Evolutionary conservation across 2,329 filamentous ascomycete genomes (phyloP).

Genomic region (Paecilomyces dactylethromorphus): DNA sequence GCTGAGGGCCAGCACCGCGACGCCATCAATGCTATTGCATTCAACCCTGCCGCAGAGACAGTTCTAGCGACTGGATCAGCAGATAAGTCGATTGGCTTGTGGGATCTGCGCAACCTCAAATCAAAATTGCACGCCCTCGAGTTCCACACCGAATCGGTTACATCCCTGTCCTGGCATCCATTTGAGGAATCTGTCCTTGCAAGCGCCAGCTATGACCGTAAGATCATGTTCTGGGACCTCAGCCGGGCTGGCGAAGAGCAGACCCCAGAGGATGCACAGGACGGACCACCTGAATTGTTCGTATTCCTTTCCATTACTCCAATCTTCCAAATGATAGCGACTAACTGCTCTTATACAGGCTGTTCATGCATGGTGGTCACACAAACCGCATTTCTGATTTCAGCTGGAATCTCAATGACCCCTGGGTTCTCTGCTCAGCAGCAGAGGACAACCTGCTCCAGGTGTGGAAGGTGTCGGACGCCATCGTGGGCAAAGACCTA

Average conservation of each 20-base stretch:
- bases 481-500: slow-evolving; percentile 72
- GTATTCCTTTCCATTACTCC: slow-evolving; percentile 28
- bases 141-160: slow-evolving; percentile 82
- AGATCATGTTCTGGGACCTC: slow-evolving; percentile 95
- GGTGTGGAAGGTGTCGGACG: slow-evolving; percentile 82
- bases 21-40: slow-evolving; percentile 92
- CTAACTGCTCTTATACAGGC: slow-evolving; percentile 38
- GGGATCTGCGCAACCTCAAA: slow-evolving; percentile 89
- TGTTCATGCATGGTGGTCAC: slow-evolving; percentile 99
- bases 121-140: slow-evolving; percentile 85
- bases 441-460: slow-evolving; percentile 96
- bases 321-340: background rate
- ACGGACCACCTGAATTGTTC: slow-evolving; percentile 89
- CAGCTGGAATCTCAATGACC: slow-evolving; percentile 94
- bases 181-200: slow-evolving; percentile 81
- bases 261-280: slow-evolving; percentile 86
- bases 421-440: slow-evolving; percentile 92
- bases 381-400: slow-evolving; percentile 96
- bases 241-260: slow-evolving; percentile 90
- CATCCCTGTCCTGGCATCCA: slow-evolving; percentile 91
- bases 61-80: slow-evolving; percentile 88
- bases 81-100: slow-evolving; percentile 90
- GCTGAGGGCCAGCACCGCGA: slow-evolving; percentile 74
- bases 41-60: slow-evolving; percentile 86
- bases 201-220: slow-evolving; percentile 84